Base-by-base conservation (phyloP, 306 rosid genomes). In the Quercus robur region DNA sequence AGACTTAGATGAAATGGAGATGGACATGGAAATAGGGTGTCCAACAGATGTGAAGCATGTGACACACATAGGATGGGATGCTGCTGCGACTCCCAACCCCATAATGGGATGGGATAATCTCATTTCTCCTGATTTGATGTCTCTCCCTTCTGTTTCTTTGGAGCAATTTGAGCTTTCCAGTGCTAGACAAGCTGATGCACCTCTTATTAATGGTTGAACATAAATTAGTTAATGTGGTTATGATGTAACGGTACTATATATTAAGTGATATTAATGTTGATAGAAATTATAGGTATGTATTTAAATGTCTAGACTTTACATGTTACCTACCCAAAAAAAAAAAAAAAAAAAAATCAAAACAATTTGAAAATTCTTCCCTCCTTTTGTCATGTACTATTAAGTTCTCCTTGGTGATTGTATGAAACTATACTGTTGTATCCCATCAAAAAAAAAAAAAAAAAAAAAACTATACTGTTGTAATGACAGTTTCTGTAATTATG, bases 31-130 rank as follows among this genome's bases (percentile, higher is more conserved):
- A 86, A 93, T 95, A 82, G 99, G 99, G 69, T 44, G 87, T 30
- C 99, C 99, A 51, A 95, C 96, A 68, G 89, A 95, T 78, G 99
- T 95, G 79, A 92, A 95, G 87, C 99, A 95, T 56, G 98, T 95
- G 85, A 89, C 98, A 56, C 99, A 95, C 93, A 93, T 95, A 56
- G 99, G 99, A 5, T 90, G 86, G 89, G 97, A 90, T 84, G 97
- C 84, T 26, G 79, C 84, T 19, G 71, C 85, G 55, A 68, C 80
- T 78, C 81, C 73, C 8, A 77, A 74, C 68, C 81, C 90, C 70
- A 38, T 81, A 3, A 75, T 19, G 63, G 87, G 84, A 33, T 87
- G 90, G 98, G 90, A 92, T 56, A 31, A 87, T 84, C 90, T 94
- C 73, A 58, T 86, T 4, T 75, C 92, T 76, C 86, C 89, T 31